Evolutionary conservation across 139 green algal genomes (phyloP).

Genomic region (Coelastrella sp.): DNA sequence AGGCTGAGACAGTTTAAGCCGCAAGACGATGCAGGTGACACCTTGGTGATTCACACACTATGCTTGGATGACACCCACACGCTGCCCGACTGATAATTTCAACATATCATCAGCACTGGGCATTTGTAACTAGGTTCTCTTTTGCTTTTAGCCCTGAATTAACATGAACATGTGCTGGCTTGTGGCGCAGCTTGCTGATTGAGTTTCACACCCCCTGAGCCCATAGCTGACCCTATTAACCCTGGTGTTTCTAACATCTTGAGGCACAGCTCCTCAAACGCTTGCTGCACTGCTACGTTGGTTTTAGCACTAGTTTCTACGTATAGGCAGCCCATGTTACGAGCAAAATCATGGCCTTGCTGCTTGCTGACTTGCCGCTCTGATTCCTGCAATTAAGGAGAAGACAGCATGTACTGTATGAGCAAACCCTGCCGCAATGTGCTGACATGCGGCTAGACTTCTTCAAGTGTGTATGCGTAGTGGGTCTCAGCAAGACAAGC

Average conservation of each 20-base stretch:
- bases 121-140: no score
- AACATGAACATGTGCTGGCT: constrained; percentile 45
- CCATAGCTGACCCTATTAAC: constrained; percentile 49
- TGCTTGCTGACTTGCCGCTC: constrained; percentile 79
- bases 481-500: no score
- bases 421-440: background rate
- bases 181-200: constrained; percentile 19
- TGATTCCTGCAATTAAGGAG: constrained; percentile 8
- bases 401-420: background rate
- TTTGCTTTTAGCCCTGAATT: background rate
- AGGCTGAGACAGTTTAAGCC: no score
- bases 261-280: constrained; percentile 93
- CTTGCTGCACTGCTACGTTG: constrained; percentile 83
- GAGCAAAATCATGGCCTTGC: constrained; percentile 86
- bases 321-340: constrained; percentile 89
- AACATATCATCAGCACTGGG: no score
- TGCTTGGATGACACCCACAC: no score
- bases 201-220: constrained; percentile 44
- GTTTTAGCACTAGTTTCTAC: constrained; percentile 94
- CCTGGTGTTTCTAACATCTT: constrained; percentile 79
- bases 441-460: no score
- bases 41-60: no score
- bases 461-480: no score
- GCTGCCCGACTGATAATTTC: no score
- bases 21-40: no score